A percentile compares a stretch with the other conserved stretches of the same genome.
Evolutionary conservation across 768 basidiomycete genomes (phyloP).

Genomic region (Tricholomella constricta): DNA sequence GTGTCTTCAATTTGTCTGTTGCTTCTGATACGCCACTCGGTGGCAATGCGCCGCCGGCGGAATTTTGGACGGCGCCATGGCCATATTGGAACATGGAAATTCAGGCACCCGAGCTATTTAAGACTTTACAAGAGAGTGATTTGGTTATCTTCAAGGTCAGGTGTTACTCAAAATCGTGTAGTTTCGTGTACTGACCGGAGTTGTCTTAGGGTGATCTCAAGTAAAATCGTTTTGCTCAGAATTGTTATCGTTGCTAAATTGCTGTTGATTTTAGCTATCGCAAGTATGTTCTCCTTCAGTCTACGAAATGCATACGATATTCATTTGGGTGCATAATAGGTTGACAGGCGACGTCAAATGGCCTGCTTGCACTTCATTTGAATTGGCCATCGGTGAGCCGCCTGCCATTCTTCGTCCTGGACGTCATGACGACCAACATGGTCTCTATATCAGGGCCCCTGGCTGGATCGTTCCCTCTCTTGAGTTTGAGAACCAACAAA

Average conservation of each 20-base stretch:
- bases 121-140: slow-evolving; percentile 51
- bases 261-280: slow-evolving; percentile 56
- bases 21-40: slow-evolving; percentile 61
- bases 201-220: slow-evolving; percentile 79
- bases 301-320: not conserved
- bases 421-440: not conserved
- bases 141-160: slow-evolving; percentile 85
- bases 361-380: slow-evolving; percentile 80
- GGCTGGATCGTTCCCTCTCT: slow-evolving; percentile 73
- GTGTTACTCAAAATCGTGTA: not conserved
- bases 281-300: slow-evolving; percentile 55
- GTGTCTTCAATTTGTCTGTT: slow-evolving; percentile 73
- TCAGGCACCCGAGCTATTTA: slow-evolving; percentile 53
- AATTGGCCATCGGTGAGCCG: slow-evolving; percentile 63
- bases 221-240: no score
- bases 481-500: slow-evolving; percentile 92
- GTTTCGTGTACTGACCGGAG: not conserved
- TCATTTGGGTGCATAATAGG: slow-evolving; percentile 43
- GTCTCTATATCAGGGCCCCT: slow-evolving; percentile 55
- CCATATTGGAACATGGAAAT: slow-evolving; percentile 76
- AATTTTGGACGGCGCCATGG: slow-evolving; percentile 75
- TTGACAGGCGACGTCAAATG: slow-evolving; percentile 88
- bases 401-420: not conserved
- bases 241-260: not conserved
- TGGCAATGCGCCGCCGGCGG: slow-evolving; percentile 25